Evolutionary conservation across 2,329 filamentous ascomycete species (phyloP).

Genomic region (Furcasterigmium sp.): DNA sequence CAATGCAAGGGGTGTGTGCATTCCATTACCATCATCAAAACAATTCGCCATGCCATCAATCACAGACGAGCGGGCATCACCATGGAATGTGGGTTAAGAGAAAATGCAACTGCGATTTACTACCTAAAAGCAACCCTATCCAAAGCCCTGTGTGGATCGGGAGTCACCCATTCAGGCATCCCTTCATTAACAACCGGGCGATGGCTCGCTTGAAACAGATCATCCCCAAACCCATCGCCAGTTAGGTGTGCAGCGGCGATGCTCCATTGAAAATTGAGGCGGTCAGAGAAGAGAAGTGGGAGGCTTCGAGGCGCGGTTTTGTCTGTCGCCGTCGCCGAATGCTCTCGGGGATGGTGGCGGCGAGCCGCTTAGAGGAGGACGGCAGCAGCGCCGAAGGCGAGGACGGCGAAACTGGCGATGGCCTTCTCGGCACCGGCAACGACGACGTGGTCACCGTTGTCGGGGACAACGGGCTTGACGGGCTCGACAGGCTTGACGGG

Average conservation of each 20-base stretch:
- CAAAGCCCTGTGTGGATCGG: not conserved
- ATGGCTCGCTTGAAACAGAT: not conserved
- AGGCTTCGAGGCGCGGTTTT: not conserved
- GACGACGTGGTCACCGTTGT: constrained; percentile 4
- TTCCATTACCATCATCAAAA: too few relatives aligned
- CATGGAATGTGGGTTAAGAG: not conserved
- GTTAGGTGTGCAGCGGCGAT: not conserved
- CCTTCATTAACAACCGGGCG: not conserved
- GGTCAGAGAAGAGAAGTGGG: not conserved
- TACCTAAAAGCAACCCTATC: not conserved
- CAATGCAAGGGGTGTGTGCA: too few relatives aligned
- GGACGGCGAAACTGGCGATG: constrained; percentile 10
- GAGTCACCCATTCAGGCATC: not conserved
- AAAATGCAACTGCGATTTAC: not conserved
- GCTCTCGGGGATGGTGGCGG: not conserved
- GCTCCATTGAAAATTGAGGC: not conserved
- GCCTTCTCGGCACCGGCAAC: constrained; percentile 10
- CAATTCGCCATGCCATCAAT: too few relatives aligned
- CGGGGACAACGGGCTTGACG: constrained; percentile 1
- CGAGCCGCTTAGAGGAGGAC: constrained; percentile 7
- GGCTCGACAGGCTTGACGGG: constrained; percentile 5
- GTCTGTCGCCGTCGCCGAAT: not conserved
- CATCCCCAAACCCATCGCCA: not conserved
- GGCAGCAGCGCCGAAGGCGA: constrained; percentile 10
- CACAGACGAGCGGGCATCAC: not conserved